Base-by-base conservation (phyloP, 2,329 filamentous ascomycete species). In the Aspergillus pseudoglaucus region DNA sequence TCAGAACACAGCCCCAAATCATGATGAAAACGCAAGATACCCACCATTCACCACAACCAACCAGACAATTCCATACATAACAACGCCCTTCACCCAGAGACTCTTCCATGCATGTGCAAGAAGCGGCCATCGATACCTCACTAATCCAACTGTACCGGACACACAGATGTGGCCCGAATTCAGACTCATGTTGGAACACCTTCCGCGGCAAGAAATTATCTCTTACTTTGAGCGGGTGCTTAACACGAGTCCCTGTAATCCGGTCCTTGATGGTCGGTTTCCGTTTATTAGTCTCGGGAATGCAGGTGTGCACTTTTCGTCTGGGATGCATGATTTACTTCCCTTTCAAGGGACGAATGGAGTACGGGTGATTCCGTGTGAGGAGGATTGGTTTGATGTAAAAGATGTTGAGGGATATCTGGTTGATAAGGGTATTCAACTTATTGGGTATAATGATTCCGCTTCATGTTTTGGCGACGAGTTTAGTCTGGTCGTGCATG, bases 331-430 rank as follows among this genome's bases (percentile, higher is more conserved):
- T 6, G 45, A 32, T 15, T 33, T 53, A 5, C 41, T 44, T 12
- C 38, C 23, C 2, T 47, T 54, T 10, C 46, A 47, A 33, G 47
- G 6, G 38, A 46, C 52, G 10, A 54, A 54, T 41, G 52, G 52
- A 1, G 45, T 53, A 8, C 37, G n/a, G 20, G 17, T 46, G 20
- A 6, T 53, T 46, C 25, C 25, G 30, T 44, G 47, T 3, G 49
- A 51, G 15, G 47, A 55, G 27, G 48, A 57, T 18, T 59, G 56
- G 56, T 57, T 56, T 30, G 56, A 59, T 43, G 45, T 49, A 9
- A 47, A 52, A 39, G 56, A 59, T 44, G 41, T 59, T 2, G 55
- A 59, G 27, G 50, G 52, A 7, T 57, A 51, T 41, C 25, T 57
- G 30, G 30, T 45, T 10, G 46, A 45, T 8, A 47, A 47, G 41